Conservation (phyloP, 2,329 filamentous ascomycete genomes). For the Alternaria rosae region DNA sequence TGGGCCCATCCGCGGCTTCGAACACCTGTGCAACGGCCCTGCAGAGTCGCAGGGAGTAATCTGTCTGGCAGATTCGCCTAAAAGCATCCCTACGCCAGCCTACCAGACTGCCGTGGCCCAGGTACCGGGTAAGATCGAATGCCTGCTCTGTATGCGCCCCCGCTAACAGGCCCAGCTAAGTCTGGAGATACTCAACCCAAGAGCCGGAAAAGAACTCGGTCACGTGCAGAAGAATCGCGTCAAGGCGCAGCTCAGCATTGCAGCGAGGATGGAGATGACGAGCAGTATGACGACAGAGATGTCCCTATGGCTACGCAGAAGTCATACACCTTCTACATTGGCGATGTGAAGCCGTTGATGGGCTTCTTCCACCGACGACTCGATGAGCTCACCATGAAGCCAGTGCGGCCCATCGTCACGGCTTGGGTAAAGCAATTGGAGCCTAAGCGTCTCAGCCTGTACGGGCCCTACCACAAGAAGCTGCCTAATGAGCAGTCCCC, state of each 20-base stretch:
- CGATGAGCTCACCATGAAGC: constrained; percentile 44
- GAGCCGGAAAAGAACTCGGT: constrained; percentile 25
- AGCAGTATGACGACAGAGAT: not conserved
- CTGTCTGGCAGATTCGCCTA: not conserved
- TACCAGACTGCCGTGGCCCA: not conserved
- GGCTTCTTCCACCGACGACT: constrained; percentile 35
- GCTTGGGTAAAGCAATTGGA: constrained; percentile 42
- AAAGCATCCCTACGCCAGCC: not conserved
- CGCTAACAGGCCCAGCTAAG: constrained; percentile 15
- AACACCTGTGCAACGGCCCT: constrained; percentile 29
- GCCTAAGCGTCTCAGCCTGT: constrained; percentile 33
- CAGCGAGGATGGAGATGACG: constrained; percentile 14
- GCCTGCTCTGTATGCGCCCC: not conserved
- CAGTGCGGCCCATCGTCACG: constrained; percentile 40
- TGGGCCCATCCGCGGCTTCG: constrained; percentile 33
- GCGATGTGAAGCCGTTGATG: constrained; percentile 29
- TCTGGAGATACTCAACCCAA: constrained; percentile 1
- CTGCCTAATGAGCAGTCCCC: constrained; percentile 18
- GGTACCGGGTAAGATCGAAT: constrained; percentile 13
- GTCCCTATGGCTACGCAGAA: constrained; percentile 15
- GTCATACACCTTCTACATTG: constrained; percentile 34
- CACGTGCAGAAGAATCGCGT: constrained; percentile 5
- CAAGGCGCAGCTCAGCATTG: not conserved
- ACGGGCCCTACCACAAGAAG: constrained; percentile 37
- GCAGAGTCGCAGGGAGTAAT: not conserved